These are phyloP conservation scores for Tripterygium wilfordii DNA, from an alignment of 177 flowering plant species.

Conservation along the genomic window DNA sequence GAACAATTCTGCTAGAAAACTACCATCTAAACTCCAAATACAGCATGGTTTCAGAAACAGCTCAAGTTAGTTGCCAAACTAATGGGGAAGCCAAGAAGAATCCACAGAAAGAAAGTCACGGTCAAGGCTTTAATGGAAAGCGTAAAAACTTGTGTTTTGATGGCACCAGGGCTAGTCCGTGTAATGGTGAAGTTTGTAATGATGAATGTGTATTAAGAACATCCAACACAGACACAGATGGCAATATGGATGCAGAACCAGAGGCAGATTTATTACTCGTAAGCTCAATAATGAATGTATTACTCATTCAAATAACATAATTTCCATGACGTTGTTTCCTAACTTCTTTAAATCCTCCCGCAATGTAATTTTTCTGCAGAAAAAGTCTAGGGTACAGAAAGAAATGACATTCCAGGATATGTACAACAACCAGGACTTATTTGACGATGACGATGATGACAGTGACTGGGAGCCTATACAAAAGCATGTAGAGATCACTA, in stretches of 20 bases:
- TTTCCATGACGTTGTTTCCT: too few species aligned
- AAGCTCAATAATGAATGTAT: conserved; percentile 7
- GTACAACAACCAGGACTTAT: conserved; percentile 28
- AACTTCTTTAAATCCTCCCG: too few species aligned
- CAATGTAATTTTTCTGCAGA: too few species aligned
- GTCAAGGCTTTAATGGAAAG: conserved; percentile 21
- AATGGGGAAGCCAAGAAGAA: conserved; percentile 25
- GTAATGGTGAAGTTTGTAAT: conserved; percentile 10
- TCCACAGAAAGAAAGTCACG: conserved; percentile 15
- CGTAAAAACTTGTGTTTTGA: conserved; percentile 18
- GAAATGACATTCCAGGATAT: conserved; percentile 62
- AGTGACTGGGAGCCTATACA: conserved; percentile 84
- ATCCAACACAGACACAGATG: conserved; percentile 7
- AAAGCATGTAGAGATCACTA: conserved; percentile 27
- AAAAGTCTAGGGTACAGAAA: conserved; percentile 25
- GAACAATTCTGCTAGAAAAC: conserved; percentile 11
- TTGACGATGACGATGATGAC: conserved; percentile 54
- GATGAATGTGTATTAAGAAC: conserved; percentile 7
- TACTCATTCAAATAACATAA: neutral
- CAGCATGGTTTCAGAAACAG: conserved; percentile 15
- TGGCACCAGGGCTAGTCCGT: conserved; percentile 11
- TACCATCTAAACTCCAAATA: conserved; percentile 9
- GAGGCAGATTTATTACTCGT: conserved; percentile 17
- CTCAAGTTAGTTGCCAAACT: conserved; percentile 14
- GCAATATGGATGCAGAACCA: conserved; percentile 6